These are phyloP conservation scores for Leccinum rimulosum DNA, from an alignment of 768 basidiomycete species.

Conservation along the genomic window DNA sequence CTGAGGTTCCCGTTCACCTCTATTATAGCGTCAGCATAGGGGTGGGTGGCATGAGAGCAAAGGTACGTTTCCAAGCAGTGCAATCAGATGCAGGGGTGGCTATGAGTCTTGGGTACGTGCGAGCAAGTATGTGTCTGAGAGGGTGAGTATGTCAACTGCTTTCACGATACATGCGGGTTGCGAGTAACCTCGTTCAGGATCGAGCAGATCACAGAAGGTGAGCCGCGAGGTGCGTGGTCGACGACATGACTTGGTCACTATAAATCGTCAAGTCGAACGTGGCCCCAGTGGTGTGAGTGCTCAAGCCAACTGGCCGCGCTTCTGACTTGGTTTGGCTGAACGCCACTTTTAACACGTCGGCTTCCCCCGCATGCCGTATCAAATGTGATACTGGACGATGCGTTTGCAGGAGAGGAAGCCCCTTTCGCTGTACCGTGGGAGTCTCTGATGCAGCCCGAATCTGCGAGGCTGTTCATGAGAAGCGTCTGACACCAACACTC, in stretches of 20 bases:
- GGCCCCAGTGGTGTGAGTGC: conserved; percentile 21
- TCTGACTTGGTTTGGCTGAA: background rate
- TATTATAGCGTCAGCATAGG: conserved; percentile 10
- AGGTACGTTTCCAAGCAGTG: conserved; percentile 28
- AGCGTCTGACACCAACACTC: conserved; percentile 6
- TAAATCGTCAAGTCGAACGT: conserved; percentile 35
- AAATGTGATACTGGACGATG: conserved; percentile 27
- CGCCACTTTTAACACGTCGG: conserved; percentile 15
- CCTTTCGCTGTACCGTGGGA: conserved; percentile 23
- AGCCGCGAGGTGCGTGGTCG: conserved; percentile 35
- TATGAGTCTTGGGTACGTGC: conserved; percentile 34
- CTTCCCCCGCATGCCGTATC: conserved; percentile 30
- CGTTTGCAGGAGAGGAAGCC: conserved; percentile 19
- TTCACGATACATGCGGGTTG: conserved; percentile 14
- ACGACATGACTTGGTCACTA: conserved; percentile 37
- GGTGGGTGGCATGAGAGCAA: conserved; percentile 9
- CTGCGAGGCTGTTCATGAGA: conserved; percentile 12
- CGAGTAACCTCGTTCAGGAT: conserved; percentile 33
- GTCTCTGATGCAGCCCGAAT: conserved; percentile 23
- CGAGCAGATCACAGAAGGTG: conserved; percentile 37
- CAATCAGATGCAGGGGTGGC: conserved; percentile 25
- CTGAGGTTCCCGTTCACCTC: conserved; percentile 39
- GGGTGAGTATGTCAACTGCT: background rate
- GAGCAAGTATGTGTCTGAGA: conserved; percentile 26
- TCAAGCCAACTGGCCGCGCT: background rate